Conservation (phyloP, 169 alveolate species). For the Neospora caninum region DNA sequence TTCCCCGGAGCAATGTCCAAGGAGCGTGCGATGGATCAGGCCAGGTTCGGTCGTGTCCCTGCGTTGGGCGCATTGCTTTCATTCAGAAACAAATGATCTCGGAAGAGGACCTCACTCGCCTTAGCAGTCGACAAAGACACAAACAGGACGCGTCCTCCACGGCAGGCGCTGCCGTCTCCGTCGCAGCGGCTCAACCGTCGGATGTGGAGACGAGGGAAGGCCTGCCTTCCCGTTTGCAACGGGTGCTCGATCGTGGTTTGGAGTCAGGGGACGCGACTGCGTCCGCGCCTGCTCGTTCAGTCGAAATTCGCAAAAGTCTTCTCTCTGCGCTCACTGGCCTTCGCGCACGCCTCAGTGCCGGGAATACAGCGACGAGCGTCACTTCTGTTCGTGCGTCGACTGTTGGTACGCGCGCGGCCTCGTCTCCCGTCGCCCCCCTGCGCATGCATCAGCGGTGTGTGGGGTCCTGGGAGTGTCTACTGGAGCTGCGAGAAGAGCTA, state of each 20-base stretch:
- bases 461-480: neutral
- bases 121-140: neutral
- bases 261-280: neutral
- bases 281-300: neutral
- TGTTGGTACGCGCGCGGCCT: neutral
- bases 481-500: neutral
- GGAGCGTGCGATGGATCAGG: neutral
- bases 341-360: too few relatives aligned
- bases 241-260: neutral
- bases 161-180: neutral
- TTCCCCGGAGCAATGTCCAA: neutral
- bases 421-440: neutral
- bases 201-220: neutral
- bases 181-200: neutral
- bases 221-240: neutral
- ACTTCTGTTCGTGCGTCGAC: neutral
- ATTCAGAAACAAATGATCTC: neutral
- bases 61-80: neutral
- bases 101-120: neutral
- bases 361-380: too few relatives aligned
- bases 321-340: neutral
- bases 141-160: neutral
- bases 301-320: neutral
- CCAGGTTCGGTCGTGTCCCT: neutral
- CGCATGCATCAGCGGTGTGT: slow-evolving; percentile 31